Conservation (phyloP, 495 filamentous ascomycete species). For the Thozetella sp. region DNA sequence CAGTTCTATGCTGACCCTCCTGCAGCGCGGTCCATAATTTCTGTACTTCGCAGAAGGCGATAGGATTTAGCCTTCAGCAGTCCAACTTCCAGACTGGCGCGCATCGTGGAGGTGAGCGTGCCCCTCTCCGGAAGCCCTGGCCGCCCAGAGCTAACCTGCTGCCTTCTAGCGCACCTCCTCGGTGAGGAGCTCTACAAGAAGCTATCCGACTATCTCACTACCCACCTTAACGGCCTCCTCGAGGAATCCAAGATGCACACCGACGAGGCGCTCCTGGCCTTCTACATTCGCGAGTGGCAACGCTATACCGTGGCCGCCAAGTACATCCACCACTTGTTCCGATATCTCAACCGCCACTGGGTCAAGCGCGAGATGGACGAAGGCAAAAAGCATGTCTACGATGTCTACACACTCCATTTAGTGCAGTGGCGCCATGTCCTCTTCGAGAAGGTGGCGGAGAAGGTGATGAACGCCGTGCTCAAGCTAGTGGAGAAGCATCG, state of each 20-base stretch:
- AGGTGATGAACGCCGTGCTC: slow-evolving; percentile 93
- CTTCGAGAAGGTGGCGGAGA: slow-evolving; percentile 78
- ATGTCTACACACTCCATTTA: slow-evolving; percentile 95
- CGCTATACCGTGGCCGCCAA: slow-evolving; percentile 94
- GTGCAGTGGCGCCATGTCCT: slow-evolving; percentile 94
- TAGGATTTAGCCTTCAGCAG: slow-evolving; percentile 38
- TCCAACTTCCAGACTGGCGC: slow-evolving; percentile 43
- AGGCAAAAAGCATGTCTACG: slow-evolving; percentile 97
- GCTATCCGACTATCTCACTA: slow-evolving; percentile 78
- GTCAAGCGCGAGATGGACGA: slow-evolving; percentile 99
- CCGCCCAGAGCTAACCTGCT: slow-evolving; percentile 16
- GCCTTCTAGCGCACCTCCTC: slow-evolving; percentile 75
- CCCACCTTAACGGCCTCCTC: slow-evolving; percentile 69
- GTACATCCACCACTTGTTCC: slow-evolving; percentile 96
- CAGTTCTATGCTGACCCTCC: slow-evolving; percentile 20
- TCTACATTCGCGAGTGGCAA: slow-evolving; percentile 96
- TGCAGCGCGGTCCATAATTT: slow-evolving; percentile 94
- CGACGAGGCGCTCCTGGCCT: slow-evolving; percentile 89
- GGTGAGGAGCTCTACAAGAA: slow-evolving; percentile 96
- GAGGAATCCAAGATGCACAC: slow-evolving; percentile 71
- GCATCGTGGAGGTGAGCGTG: slow-evolving; percentile 76
- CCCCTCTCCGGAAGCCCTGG: not conserved
- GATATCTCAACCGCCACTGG: slow-evolving; percentile 98
- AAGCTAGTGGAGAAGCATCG: slow-evolving; percentile 97
- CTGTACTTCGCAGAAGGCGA: slow-evolving; percentile 96